Percentiles rank a stretch among this genome's conserved stretches.
phyloP scores from a whole-genome alignment of 495 filamentous ascomycete genomes.

The Penicillium lividum region DNA sequence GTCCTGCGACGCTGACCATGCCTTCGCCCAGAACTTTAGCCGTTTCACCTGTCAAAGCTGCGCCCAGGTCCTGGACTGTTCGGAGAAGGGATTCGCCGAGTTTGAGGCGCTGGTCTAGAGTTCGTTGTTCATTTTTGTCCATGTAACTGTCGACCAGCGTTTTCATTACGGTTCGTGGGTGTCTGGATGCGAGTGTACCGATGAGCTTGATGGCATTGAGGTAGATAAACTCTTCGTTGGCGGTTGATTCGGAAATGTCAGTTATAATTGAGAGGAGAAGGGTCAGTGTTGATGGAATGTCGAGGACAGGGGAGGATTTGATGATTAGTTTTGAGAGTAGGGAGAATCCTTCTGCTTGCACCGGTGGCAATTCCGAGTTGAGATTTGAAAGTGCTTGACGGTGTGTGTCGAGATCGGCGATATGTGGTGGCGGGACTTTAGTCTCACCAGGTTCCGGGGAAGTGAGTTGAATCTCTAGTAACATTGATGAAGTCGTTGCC shows the following conservation, averaged over 20 bases:
- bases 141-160: slow-evolving; percentile 70
- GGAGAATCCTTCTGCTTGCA: slow-evolving; percentile 75
- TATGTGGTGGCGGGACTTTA: slow-evolving; percentile 39
- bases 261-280: slow-evolving; percentile 67
- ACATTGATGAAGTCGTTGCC: slow-evolving; percentile 55
- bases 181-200: slow-evolving; percentile 61
- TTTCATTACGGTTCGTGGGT: slow-evolving; percentile 64
- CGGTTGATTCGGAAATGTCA: slow-evolving; percentile 43
- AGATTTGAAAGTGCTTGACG: slow-evolving; percentile 71
- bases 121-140: slow-evolving; percentile 57
- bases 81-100: slow-evolving; percentile 73
- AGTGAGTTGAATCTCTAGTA: slow-evolving; percentile 57
- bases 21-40: slow-evolving; percentile 59
- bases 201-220: slow-evolving; percentile 69
- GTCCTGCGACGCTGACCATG: slow-evolving; percentile 65
- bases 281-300: slow-evolving; percentile 66
- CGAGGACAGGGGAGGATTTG: slow-evolving; percentile 62
- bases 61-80: slow-evolving; percentile 65
- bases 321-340: slow-evolving; percentile 66
- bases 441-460: slow-evolving; percentile 53
- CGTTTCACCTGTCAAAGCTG: slow-evolving; percentile 58
- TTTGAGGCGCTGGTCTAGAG: slow-evolving; percentile 66
- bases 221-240: slow-evolving; percentile 72
- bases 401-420: slow-evolving; percentile 70
- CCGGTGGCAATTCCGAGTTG: slow-evolving; percentile 72